Base-by-base conservation (phyloP, 148 eudicot genomes). In the Talinum fruticosum region DNA sequence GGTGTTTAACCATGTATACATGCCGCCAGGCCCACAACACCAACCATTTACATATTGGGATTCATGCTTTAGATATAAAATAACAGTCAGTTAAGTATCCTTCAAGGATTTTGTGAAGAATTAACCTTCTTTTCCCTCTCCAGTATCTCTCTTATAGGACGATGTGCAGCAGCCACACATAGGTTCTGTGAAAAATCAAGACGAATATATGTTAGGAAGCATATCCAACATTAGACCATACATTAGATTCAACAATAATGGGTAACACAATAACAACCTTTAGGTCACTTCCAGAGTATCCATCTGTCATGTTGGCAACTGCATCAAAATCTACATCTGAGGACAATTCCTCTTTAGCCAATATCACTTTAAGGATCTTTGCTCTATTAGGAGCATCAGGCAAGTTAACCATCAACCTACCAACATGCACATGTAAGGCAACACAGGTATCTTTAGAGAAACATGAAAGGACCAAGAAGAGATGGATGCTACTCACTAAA, bases 231-330 rank as follows among this genome's bases (percentile, higher is more conserved):
- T 13, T 30, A 66, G 29, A 23, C 33, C 4, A 72, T 33, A 44
- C 69, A 67, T 26, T 18, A 49, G 37, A 33, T 7, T 62, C 51
- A 75, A 64, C 12, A 73, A 79, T 49, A 7, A 41, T n/a, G 64
- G 44, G 77, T 57, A 71, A 13, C 36, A 67, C 23, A 51, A 28
- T 73, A 29, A 66, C 61, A 75, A 96, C 99, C 97, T 96, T 96
- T 47, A 96, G 93, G 77, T 96, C 99, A 84, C 99, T 96, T 81
- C 99, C 99, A 54, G 99, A 96, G 76, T 96, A 96, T 75, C 99
- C 99, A 75, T 93, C 99, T 18, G 99, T 93, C 88, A 96, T 83
- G 84, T 82, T 91, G 66, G 99, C 99, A 84, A 96, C 72, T 70
- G 91, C 85, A 82, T 91, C 97, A 77, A 93, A 79, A 83, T 93